phyloP scores from a whole-genome alignment of 2,329 filamentous ascomycete species.

The Calonectria pteridis region DNA sequence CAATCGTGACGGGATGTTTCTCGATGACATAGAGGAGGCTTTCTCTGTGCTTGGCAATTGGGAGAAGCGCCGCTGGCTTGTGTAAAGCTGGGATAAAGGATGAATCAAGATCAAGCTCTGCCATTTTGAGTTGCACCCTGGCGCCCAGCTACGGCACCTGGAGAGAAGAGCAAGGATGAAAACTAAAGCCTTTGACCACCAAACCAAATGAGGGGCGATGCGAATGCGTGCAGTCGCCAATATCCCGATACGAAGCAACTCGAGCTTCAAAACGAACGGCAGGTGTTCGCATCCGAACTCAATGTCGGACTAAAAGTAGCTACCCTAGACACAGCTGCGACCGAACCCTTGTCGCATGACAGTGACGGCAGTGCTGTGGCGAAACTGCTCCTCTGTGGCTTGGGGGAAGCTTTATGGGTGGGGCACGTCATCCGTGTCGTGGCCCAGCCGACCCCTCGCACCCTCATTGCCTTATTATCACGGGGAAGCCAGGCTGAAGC shows the following conservation, averaged over 20 bases:
- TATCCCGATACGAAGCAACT: not conserved
- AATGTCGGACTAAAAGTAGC: not conserved
- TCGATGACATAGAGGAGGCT: constrained; percentile 89
- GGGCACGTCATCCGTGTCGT: constrained; percentile 55
- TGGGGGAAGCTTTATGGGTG: constrained; percentile 40
- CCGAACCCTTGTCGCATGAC: constrained; percentile 26
- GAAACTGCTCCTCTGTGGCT: constrained; percentile 39
- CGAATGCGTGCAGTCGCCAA: not conserved
- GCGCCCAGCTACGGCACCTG: not conserved
- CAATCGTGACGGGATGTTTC: constrained; percentile 84
- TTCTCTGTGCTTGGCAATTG: constrained; percentile 86
- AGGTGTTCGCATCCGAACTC: not conserved
- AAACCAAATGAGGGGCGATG: not conserved
- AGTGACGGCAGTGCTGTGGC: constrained; percentile 38
- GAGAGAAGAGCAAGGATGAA: not conserved
- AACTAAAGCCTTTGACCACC: not conserved
- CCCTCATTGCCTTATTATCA: constrained; percentile 47
- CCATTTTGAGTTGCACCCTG: constrained; percentile 53
- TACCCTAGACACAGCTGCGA: constrained; percentile 16
- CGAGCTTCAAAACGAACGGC: not conserved
- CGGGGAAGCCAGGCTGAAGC: constrained; percentile 44
- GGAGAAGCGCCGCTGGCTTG: constrained; percentile 85
- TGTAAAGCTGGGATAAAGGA: constrained; percentile 84
- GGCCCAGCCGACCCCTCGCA: constrained; percentile 47
- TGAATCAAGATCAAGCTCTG: constrained; percentile 68